A percentile compares a stretch with the other conserved stretches of the same genome.
Evolutionary conservation across 2,329 filamentous ascomycete species (phyloP).

Genomic region (Pseudogymnoascus sp.): DNA sequence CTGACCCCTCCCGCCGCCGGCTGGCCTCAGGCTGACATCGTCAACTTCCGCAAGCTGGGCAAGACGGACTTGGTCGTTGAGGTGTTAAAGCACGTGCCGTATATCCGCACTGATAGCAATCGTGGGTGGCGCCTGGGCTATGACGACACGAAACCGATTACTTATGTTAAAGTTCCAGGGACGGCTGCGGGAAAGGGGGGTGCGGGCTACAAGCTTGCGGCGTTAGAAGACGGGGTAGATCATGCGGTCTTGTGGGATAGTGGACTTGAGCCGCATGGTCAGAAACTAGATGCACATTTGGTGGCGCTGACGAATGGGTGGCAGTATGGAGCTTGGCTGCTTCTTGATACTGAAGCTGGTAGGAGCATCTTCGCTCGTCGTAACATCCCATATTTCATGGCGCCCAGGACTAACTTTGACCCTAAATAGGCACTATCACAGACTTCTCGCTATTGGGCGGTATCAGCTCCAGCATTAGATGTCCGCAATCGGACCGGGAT

Average conservation of each 20-base stretch:
- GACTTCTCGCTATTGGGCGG: background rate
- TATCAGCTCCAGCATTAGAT: background rate
- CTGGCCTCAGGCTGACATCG: slow-evolving; percentile 11
- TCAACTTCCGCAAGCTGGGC: slow-evolving; percentile 13
- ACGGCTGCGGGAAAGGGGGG: background rate
- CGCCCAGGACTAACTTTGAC: background rate
- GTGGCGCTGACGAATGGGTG: slow-evolving; percentile 14
- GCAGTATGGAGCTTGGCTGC: slow-evolving; percentile 13
- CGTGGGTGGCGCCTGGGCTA: slow-evolving; percentile 11
- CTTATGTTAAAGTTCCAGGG: slow-evolving; percentile 8
- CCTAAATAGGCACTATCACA: background rate
- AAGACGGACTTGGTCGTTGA: slow-evolving; percentile 14
- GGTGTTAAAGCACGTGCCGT: slow-evolving; percentile 13
- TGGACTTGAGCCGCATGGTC: slow-evolving; percentile 9
- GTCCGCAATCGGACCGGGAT: background rate
- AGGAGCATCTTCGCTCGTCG: background rate
- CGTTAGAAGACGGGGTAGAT: background rate
- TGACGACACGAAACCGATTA: slow-evolving; percentile 14
- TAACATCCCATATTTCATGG: background rate
- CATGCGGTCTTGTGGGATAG: background rate
- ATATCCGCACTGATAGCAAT: slow-evolving; percentile 12
- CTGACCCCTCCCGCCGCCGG: slow-evolving; percentile 13
- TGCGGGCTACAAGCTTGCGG: background rate
- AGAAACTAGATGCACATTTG: slow-evolving; percentile 11
- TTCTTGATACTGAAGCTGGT: slow-evolving; percentile 15